These are phyloP conservation scores for Ophiostoma sp. DNA, from an alignment of 2,329 filamentous ascomycete species.

Conservation along the genomic window DNA sequence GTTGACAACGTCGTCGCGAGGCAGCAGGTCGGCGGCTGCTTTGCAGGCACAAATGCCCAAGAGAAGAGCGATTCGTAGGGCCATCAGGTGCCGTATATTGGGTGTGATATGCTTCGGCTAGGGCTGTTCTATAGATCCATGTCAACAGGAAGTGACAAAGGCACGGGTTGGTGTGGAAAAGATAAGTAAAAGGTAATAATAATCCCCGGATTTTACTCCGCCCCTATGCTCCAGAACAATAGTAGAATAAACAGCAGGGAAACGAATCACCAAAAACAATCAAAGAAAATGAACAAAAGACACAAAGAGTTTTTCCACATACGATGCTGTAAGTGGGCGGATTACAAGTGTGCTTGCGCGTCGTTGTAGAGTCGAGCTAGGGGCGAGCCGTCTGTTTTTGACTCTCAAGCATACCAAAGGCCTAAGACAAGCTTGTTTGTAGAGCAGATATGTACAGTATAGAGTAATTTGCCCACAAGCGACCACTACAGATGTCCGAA, in stretches of 20 bases:
- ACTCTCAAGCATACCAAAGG: background rate
- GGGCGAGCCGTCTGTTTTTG: background rate
- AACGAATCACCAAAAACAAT: background rate
- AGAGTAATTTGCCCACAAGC: background rate
- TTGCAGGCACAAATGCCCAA: background rate
- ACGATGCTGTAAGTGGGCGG: slow-evolving; percentile 8
- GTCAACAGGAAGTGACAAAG: background rate
- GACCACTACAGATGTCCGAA: background rate
- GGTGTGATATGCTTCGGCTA: background rate
- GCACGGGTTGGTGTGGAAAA: background rate
- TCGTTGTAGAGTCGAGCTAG: background rate
- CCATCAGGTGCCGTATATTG: background rate
- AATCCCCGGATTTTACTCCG: background rate
- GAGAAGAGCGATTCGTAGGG: background rate
- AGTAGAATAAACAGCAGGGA: background rate
- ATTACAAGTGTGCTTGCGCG: background rate
- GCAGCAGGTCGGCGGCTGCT: background rate
- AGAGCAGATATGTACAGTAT: background rate
- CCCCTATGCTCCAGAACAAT: background rate
- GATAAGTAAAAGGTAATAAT: background rate
- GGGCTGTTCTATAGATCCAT: background rate
- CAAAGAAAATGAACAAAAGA: background rate
- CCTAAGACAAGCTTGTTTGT: background rate
- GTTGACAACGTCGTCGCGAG: background rate
- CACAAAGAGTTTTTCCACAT: background rate